phyloP scores from a whole-genome alignment of 2,329 filamentous ascomycete genomes.

The Aspergillus nomiae region DNA sequence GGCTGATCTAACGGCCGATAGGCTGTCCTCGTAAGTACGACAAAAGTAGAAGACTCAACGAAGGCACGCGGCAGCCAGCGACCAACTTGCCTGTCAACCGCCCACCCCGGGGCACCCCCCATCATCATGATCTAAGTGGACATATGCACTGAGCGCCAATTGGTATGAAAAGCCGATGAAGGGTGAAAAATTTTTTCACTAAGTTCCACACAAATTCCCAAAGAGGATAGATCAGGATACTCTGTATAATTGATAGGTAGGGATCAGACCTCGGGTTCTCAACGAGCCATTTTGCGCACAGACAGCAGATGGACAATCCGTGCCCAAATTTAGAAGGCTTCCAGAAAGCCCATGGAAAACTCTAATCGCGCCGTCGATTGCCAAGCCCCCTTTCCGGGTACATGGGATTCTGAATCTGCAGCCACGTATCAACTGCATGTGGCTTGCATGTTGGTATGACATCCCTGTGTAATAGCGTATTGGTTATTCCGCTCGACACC shows the following conservation, averaged over 20 bases:
- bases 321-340: slow-evolving; percentile 25
- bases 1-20: not conserved
- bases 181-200: not conserved
- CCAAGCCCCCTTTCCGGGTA: slow-evolving; percentile 7
- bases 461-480: not conserved
- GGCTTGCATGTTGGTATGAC: not conserved
- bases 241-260: not conserved
- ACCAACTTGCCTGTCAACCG: not conserved
- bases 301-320: slow-evolving; percentile 3
- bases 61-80: not conserved
- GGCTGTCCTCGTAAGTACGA: not conserved
- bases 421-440: not conserved
- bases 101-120: not conserved
- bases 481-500: not conserved
- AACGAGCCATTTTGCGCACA: slow-evolving; percentile 6
- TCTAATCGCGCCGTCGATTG: slow-evolving; percentile 10
- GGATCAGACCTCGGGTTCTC: not conserved
- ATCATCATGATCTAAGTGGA: not conserved
- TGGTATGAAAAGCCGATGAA: not conserved
- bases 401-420: slow-evolving; percentile 5
- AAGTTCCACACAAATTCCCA: not conserved
- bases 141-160: not conserved
- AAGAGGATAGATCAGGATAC: slow-evolving; percentile 1
- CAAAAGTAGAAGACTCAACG: not conserved
- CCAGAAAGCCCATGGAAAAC: slow-evolving; percentile 21